Base-by-base conservation (phyloP, 2,329 filamentous ascomycete species). In the Hymenoscyphus fructigenus region DNA sequence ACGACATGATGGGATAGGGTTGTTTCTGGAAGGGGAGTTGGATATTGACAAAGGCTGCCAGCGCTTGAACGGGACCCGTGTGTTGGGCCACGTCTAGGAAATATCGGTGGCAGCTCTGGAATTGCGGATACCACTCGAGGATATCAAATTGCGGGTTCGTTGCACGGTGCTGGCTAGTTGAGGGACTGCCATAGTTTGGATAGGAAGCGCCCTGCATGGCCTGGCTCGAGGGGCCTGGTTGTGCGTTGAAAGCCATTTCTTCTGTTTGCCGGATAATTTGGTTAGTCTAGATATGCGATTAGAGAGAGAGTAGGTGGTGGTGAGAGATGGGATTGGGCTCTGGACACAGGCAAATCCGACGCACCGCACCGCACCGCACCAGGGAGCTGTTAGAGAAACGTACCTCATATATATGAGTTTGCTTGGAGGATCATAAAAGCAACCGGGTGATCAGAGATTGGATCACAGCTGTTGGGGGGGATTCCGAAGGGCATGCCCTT, bases 71-170 rank as follows among this genome's bases (percentile, higher is more conserved):
- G 10, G 89, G 86, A 20, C 84, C 85, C 68, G 88, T 90, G 77
- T 96, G 89, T 76, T 98, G 94, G 6, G 93, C 92, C 74, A 94
- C 88, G 73, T 97, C 92, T 73, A 98, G 82, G 75, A 98, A 99
- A 80, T 94, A 97, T 64, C 87, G 87, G 70, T 94, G 88, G 78
- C 95, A 99, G 69, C 88, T 93, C 78, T 95, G 90, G 77, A 96
- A 96, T 66, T 91, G 90, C 10, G 92, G 91, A 76, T 96, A 91
- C 95, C 95, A 98, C 66, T 93, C 91, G 76, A 97, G 90, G 69
- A 97, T 91, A 77, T 94, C 91, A 78, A 93, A 89, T 3, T 65
- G 59, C 1, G 68, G 67, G 23, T 67, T 65, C 23, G 57, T 65
- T 44, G 60, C 56, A 62, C 60, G 50, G 59, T 62, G 63, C 32